phyloP scores from a whole-genome alignment of 257 asterid species.

The Voacanga thouarsii region DNA sequence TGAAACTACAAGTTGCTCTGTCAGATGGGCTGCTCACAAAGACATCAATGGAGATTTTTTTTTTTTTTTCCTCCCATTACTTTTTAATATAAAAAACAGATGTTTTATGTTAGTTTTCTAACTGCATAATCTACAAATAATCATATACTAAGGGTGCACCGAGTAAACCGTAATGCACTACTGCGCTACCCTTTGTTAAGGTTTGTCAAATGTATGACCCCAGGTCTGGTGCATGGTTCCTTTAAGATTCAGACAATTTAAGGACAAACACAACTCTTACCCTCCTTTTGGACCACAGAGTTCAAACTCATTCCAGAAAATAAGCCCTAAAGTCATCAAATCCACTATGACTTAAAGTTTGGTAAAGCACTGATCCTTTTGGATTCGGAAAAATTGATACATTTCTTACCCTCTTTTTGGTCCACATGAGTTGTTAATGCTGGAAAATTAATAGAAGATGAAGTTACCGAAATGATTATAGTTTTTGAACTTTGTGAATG shows the following conservation, averaged over 20 bases:
- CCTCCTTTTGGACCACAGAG: neutral
- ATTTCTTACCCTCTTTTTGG: neutral
- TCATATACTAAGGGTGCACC: no score
- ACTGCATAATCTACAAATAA: no score
- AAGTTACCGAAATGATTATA: conserved; percentile 6
- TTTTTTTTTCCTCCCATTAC: no score
- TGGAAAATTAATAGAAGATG: conserved; percentile 1
- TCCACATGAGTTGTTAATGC: neutral
- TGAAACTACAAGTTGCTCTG: no score
- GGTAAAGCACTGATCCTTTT: neutral
- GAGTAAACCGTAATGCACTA: no score
- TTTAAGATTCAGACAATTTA: neutral
- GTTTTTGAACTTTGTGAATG: conserved; percentile 1
- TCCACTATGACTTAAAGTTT: neutral
- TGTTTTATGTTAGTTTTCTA: no score
- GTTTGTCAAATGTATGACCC: neutral
- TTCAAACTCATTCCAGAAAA: neutral
- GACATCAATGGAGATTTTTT: no score
- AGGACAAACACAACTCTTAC: neutral
- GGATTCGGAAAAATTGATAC: neutral
- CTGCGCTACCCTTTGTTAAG: no score
- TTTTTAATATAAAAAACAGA: no score
- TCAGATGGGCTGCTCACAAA: no score
- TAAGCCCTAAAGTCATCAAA: neutral
- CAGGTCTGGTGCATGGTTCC: conserved; percentile 4